These are phyloP conservation scores for Scedosporium boydii DNA, from an alignment of 2,329 filamentous ascomycete species.

Conservation along the genomic window DNA sequence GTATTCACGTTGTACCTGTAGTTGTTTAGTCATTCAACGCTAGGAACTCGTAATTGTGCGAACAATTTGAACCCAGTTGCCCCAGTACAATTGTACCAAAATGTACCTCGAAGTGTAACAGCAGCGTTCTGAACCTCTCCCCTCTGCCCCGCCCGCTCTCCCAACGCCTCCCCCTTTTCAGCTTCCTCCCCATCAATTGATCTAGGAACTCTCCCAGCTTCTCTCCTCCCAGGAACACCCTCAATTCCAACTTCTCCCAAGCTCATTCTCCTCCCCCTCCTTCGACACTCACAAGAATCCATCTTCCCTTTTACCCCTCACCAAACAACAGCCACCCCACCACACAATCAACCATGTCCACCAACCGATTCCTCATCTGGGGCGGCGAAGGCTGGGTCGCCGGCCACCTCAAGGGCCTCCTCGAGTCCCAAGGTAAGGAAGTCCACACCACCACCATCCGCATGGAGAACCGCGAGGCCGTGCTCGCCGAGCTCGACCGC, in stretches of 20 bases:
- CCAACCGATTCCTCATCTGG: conserved; percentile 52
- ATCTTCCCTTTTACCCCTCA: not conserved
- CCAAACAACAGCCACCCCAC: not conserved
- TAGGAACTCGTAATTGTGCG: not conserved
- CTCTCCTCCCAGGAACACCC: not conserved
- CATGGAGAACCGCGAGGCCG: conserved; percentile 53
- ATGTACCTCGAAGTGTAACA: not conserved
- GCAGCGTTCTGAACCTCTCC: not conserved
- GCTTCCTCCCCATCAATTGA: not conserved
- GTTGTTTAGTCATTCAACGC: not conserved
- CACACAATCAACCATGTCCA: conserved; percentile 11
- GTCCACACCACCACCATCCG: conserved; percentile 51
- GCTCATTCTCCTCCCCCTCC: not conserved
- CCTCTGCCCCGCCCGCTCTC: not conserved
- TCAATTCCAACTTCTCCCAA: not conserved
- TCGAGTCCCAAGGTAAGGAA: conserved; percentile 50
- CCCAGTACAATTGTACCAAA: not conserved
- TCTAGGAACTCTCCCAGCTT: not conserved
- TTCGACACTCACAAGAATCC: not conserved
- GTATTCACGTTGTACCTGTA: not conserved
- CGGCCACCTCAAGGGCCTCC: conserved; percentile 48
- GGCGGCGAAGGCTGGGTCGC: conserved; percentile 55
- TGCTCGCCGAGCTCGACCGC: conserved; percentile 44
- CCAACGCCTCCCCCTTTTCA: not conserved
- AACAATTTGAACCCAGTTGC: not conserved